Conservation (phyloP, 23 red algal genomes). For the Chondrus crispus region DNA sequence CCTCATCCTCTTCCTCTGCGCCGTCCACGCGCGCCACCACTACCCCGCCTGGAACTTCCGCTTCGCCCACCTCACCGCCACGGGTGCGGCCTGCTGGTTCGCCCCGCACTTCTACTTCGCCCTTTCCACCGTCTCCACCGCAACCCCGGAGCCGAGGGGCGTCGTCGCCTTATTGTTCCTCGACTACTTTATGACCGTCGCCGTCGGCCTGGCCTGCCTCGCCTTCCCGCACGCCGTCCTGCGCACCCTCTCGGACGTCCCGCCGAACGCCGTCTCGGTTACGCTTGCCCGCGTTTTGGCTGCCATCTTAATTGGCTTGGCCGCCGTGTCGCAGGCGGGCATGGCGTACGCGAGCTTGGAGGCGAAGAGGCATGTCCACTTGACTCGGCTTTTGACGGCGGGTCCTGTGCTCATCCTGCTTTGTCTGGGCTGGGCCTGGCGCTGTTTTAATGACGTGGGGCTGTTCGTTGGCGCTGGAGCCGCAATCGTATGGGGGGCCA, state of each 20-base stretch:
- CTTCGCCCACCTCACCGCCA: not conserved
- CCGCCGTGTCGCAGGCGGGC: not conserved
- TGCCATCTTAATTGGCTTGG: constrained; percentile 33
- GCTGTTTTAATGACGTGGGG: not conserved
- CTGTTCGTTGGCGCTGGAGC: not conserved
- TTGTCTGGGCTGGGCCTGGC: not conserved
- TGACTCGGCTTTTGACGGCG: not conserved
- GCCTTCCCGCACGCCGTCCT: constrained; percentile 11
- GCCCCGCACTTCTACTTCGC: constrained; percentile 27
- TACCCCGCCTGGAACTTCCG: constrained; percentile 44
- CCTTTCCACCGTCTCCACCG: not conserved
- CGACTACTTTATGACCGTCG: not conserved
- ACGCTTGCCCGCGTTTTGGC: constrained; percentile 33
- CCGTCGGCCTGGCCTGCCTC: not conserved
- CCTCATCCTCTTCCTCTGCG: not conserved
- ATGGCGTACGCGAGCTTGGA: not conserved
- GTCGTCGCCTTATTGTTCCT: not conserved
- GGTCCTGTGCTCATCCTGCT: not conserved
- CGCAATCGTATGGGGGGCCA: constrained; percentile 24
- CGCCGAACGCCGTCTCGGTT: constrained; percentile 31
- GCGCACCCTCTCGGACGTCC: constrained; percentile 13
- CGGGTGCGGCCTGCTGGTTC: constrained; percentile 11
- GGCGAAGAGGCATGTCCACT: constrained; percentile 5
- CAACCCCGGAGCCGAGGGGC: too few species aligned
- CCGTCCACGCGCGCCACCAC: not conserved